Evolutionary conservation across 1,284 basidiomycete genomes (phyloP), one percentile per base, ranked within the genome.

Genomic region (Trametes sp.): DNA sequence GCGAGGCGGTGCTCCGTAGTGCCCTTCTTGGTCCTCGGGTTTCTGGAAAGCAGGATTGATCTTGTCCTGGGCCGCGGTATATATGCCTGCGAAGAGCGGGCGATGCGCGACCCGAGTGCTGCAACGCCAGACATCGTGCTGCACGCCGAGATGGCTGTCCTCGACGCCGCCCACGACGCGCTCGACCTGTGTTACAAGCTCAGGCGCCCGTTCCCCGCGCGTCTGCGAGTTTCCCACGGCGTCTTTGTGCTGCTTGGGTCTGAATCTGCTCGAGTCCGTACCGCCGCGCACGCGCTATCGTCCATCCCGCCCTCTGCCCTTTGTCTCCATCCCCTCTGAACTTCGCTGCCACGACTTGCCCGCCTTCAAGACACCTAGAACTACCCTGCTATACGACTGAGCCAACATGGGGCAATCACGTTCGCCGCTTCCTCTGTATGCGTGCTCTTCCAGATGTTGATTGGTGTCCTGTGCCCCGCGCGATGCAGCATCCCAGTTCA

Each of bases 401-500:
- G 33, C 53, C 56, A 72, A 36, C 73, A 89, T 92, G 89, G 89
- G 90, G 73, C 90, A 92, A 84, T 84, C 90, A 82, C 89, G 90
- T 92, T 75, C 66, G 89, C 51, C 82, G 61, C 35, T 55, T 52
- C 56, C 53, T 53, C 45, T 66, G 44, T 57, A 57, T 28, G 24
- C 53, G 41, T 16, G 44, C 53, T 55, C 21, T 31, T 46, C 23
- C 50, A 36, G 53, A 46, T 53, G 24, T 57, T 62, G 42, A 66
- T 61, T 45, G 61, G 61, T 26, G 58, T 53, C 42, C 52, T 57
- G 57, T 59, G 59, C 24, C 31, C 36, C 61, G 53, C 63, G 62
- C 26, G 51, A 66, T 67, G 71, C 77, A 92, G 94, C 87, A 72
- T 95, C 94, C 49, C 93, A 95, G 77, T 92, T 96, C 69, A 93